Percentiles rank a stretch among this genome's conserved stretches.
These are phyloP conservation scores for Geranium brycei DNA, from an alignment of 345 rosid genomes.

Conservation along the genomic window DNA sequence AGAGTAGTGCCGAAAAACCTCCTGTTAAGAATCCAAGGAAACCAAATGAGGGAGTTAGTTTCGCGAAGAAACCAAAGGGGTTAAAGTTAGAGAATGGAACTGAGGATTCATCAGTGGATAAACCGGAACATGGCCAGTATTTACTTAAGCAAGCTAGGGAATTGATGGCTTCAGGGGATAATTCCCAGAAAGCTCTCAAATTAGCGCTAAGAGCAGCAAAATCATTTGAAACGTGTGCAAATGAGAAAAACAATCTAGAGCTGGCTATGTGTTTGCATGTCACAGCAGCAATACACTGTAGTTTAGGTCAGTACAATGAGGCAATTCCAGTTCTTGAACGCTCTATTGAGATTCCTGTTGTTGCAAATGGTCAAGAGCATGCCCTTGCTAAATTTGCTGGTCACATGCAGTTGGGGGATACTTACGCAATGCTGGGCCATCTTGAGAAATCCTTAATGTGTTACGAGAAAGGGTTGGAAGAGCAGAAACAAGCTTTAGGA, in stretches of 20 bases:
- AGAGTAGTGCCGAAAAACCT: constrained; percentile 27
- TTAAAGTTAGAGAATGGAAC: constrained; percentile 36
- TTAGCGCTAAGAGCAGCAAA: constrained; percentile 59
- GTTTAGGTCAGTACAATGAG: constrained; percentile 55
- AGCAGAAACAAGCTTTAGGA: constrained; percentile 63
- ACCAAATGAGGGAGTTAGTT: constrained; percentile 20
- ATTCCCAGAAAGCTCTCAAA: constrained; percentile 56
- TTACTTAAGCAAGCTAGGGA: constrained; percentile 64
- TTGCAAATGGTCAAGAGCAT: constrained; percentile 64
- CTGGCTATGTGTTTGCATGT: constrained; percentile 79
- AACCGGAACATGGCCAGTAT: constrained; percentile 59
- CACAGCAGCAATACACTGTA: constrained; percentile 69
- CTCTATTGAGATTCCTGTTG: constrained; percentile 56
- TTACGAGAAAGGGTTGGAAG: constrained; percentile 57
- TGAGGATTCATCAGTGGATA: constrained; percentile 27
- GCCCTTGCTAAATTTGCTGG: constrained; percentile 85
- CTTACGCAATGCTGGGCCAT: constrained; percentile 76
- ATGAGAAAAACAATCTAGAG: constrained; percentile 59
- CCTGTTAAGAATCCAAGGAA: constrained; percentile 33
- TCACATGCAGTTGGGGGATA: constrained; percentile 90
- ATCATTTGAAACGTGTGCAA: constrained; percentile 49
- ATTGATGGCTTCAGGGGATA: constrained; percentile 61
- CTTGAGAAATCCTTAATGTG: constrained; percentile 63
- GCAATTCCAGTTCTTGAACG: constrained; percentile 68
- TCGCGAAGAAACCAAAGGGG: constrained; percentile 35